A percentile compares a stretch with the other conserved stretches of the same genome.
Evolutionary conservation across 805 yeast species (phyloP).

Genomic region (Zygosaccharomyces gambellarensis): DNA sequence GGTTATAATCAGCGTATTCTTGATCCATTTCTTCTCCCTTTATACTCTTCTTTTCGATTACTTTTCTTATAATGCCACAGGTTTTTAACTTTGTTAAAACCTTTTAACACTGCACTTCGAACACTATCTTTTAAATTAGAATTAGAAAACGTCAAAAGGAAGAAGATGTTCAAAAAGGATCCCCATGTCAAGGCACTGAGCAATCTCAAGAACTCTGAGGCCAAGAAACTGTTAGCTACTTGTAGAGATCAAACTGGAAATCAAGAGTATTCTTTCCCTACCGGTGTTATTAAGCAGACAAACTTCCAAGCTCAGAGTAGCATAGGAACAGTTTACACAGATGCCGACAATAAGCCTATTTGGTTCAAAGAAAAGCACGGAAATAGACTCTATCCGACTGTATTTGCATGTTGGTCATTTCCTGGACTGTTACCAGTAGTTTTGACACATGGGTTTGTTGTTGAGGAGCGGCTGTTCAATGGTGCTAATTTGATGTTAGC

Average conservation of each 20-base stretch:
- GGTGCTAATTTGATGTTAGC: slow-evolving; percentile 85
- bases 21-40: background rate
- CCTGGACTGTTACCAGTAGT: slow-evolving; percentile 65
- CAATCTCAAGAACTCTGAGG: slow-evolving; percentile 77
- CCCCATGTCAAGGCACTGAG: slow-evolving; percentile 64
- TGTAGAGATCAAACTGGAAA: slow-evolving; percentile 34
- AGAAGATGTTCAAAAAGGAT: slow-evolving; percentile 34
- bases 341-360: slow-evolving; percentile 58
- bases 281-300: slow-evolving; percentile 49
- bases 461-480: slow-evolving; percentile 51
- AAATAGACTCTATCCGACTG: slow-evolving; percentile 56
- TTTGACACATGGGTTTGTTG: slow-evolving; percentile 67
- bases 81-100: background rate
- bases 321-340: slow-evolving; percentile 63
- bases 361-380: slow-evolving; percentile 65
- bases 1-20: slow-evolving; percentile 14
- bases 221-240: slow-evolving; percentile 44
- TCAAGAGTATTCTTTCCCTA: slow-evolving; percentile 42
- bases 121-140: background rate
- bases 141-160: background rate
- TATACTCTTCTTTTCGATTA: background rate
- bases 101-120: background rate
- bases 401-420: slow-evolving; percentile 65
- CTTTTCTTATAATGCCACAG: no score
- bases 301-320: slow-evolving; percentile 50